A percentile compares a stretch with the other conserved stretches of the same genome.
These are phyloP conservation scores for Golovinomyces cichoracearum DNA, from an alignment of 2,329 filamentous ascomycete species.

Conservation along the genomic window DNA sequence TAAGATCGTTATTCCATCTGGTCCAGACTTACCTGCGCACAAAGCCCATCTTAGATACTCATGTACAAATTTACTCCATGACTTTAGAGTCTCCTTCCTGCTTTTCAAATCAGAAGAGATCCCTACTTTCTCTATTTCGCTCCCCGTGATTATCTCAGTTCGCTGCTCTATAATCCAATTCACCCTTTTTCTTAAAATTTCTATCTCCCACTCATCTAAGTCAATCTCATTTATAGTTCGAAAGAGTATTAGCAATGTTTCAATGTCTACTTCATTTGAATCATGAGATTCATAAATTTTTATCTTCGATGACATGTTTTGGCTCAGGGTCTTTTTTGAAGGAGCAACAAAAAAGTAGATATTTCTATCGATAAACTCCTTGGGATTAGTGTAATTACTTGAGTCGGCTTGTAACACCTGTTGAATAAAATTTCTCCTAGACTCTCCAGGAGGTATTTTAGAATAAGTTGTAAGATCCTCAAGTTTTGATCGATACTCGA, in stretches of 20 bases:
- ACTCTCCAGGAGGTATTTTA: slow-evolving; percentile 12
- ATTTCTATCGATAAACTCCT: slow-evolving; percentile 29
- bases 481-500: slow-evolving; percentile 2
- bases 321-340: slow-evolving; percentile 2
- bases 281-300: not conserved
- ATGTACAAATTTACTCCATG: slow-evolving; percentile 23
- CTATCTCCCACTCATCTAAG: slow-evolving; percentile 2
- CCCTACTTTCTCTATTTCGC: not conserved
- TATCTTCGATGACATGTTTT: not conserved
- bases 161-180: slow-evolving; percentile 3
- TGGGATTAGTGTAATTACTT: slow-evolving; percentile 29
- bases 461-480: slow-evolving; percentile 4
- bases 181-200: slow-evolving; percentile 1
- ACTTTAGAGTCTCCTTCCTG: slow-evolving; percentile 5
- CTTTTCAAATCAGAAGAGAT: not conserved
- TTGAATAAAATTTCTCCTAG: slow-evolving; percentile 22
- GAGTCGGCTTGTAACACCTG: slow-evolving; percentile 26
- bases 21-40: slow-evolving; percentile 25
- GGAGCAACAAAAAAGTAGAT: slow-evolving; percentile 28
- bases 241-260: slow-evolving; percentile 2
- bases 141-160: not conserved
- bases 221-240: slow-evolving; percentile 3
- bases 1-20: slow-evolving; percentile 27
- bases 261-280: not conserved
- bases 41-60: slow-evolving; percentile 31